phyloP scores from a whole-genome alignment of 306 rosid species.

The Acacia crassicarpa region DNA sequence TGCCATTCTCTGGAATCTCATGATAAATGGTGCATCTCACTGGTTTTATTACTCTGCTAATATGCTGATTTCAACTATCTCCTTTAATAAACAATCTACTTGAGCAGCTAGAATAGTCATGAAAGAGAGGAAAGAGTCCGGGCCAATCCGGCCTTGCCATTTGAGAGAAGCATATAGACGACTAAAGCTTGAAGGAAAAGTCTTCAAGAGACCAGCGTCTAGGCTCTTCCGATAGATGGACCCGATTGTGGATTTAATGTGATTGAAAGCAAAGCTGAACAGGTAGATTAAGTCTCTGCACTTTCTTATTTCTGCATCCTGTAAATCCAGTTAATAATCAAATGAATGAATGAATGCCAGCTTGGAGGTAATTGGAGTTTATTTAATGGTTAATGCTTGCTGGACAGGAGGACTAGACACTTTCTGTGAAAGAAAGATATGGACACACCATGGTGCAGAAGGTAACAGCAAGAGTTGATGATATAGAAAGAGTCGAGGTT shows the following conservation, averaged over 20 bases:
- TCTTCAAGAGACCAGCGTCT: conserved; percentile 66
- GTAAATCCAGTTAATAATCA: neutral
- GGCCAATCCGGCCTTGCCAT: conserved; percentile 95
- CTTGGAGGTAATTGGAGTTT: neutral
- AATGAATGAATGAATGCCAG: neutral
- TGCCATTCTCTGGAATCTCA: neutral
- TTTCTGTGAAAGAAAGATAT: neutral
- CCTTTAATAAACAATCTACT: conserved; percentile 3
- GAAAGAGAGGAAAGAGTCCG: conserved; percentile 86
- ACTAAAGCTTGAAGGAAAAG: conserved; percentile 87
- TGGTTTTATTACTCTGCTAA: neutral
- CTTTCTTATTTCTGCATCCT: neutral
- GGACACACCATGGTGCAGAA: neutral
- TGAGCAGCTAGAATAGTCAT: conserved; percentile 78
- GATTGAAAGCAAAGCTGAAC: conserved; percentile 4
- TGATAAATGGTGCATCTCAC: neutral
- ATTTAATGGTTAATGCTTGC: neutral
- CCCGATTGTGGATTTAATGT: conserved; percentile 16
- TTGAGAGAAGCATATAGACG: conserved; percentile 87
- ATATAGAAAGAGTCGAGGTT: neutral
- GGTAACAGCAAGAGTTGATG: neutral
- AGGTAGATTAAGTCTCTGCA: neutral
- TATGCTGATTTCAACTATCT: conserved; percentile 21
- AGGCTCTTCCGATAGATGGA: conserved; percentile 74
- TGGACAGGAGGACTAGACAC: neutral